Evolutionary conservation across 208 protist genomes (phyloP).

Genomic region (Histomonas meleagridis): DNA sequence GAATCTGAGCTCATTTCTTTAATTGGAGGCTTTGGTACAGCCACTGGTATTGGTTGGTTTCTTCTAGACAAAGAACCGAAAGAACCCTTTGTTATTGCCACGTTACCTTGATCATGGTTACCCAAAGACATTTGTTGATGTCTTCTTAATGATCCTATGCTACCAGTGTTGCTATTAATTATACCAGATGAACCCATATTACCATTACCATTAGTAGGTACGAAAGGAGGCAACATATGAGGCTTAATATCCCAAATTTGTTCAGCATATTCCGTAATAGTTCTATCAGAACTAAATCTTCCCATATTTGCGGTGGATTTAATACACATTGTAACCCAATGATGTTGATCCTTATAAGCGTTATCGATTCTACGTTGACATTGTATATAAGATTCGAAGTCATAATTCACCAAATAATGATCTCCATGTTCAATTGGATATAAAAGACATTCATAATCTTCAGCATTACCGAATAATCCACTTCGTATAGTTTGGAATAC

Average conservation of each 20-base stretch:
- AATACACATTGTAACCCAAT: not conserved
- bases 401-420: not conserved
- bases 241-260: not conserved
- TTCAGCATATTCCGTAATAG: not conserved
- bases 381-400: not conserved
- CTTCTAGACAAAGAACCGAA: not conserved
- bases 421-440: not conserved
- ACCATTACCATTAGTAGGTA: no score
- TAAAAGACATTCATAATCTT: not conserved
- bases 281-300: not conserved
- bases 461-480: not conserved
- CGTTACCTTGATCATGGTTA: not conserved
- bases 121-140: not conserved
- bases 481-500: not conserved
- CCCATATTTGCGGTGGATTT: not conserved
- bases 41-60: not conserved
- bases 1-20: no score
- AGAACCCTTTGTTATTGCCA: not conserved
- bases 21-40: no score
- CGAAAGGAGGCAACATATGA: no score
- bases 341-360: not conserved
- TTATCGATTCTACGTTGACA: not conserved
- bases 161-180: no score
- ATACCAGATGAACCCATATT: no score
- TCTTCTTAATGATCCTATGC: constrained; percentile 13